phyloP scores from a whole-genome alignment of 345 rosid genomes.

The Linum lewisii region DNA sequence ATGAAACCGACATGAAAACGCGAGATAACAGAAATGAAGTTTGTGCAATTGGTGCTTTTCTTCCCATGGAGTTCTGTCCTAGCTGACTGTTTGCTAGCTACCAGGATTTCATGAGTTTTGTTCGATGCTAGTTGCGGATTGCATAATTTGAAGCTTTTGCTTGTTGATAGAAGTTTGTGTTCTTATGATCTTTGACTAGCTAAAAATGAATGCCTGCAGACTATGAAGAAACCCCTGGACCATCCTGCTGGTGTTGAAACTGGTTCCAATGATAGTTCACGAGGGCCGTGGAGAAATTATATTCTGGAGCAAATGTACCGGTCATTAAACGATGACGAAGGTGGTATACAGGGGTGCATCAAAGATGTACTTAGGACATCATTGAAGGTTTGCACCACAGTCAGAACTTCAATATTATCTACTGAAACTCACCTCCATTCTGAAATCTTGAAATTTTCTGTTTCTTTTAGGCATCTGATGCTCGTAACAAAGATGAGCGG shows the following conservation, averaged over 20 bases:
- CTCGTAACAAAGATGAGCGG: constrained; percentile 20
- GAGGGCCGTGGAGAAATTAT: constrained; percentile 28
- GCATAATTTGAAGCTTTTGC: too few relatives aligned
- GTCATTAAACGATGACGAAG: constrained; percentile 33
- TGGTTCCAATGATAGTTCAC: constrained; percentile 21
- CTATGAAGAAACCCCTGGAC: constrained; percentile 12
- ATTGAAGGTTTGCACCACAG: constrained; percentile 31
- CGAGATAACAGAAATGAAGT: too few relatives aligned
- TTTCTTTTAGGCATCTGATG: constrained; percentile 36
- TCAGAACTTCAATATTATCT: neutral
- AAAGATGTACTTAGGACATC: constrained; percentile 30
- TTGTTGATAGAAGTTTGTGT: too few relatives aligned
- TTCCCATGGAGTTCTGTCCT: too few relatives aligned
- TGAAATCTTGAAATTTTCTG: constrained; percentile 10
- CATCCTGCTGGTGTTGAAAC: constrained; percentile 10
- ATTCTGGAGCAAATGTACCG: constrained; percentile 36
- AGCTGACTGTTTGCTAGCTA: too few relatives aligned
- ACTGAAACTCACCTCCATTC: constrained; percentile 3
- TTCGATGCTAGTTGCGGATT: too few relatives aligned
- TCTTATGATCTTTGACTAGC: constrained; percentile 3
- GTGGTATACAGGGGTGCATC: constrained; percentile 41
- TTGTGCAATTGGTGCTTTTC: too few relatives aligned
- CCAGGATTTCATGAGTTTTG: too few relatives aligned
- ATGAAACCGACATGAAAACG: too few relatives aligned
- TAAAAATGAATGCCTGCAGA: constrained; percentile 20